These are phyloP conservation scores for Penicillium tannophilum DNA, from an alignment of 495 filamentous ascomycete genomes.

Conservation along the genomic window DNA sequence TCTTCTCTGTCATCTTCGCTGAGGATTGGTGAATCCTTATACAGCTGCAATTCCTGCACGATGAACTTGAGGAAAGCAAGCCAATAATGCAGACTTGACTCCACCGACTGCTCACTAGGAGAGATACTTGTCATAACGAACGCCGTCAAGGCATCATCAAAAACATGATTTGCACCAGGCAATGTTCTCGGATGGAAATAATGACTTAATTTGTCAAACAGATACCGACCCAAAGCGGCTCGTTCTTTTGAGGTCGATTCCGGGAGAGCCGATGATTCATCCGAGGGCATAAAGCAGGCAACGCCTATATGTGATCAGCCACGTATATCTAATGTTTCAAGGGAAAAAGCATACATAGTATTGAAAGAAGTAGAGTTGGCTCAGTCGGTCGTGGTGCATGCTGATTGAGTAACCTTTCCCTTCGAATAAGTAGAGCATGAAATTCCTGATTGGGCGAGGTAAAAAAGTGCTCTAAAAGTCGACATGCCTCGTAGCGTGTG, in stretches of 20 bases:
- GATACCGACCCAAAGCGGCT: conserved; percentile 7
- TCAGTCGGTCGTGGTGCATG: conserved; percentile 7
- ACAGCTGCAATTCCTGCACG: conserved; percentile 10
- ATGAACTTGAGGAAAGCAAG: conserved; percentile 9
- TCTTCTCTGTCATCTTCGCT: conserved; percentile 10
- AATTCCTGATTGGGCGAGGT: conserved; percentile 14
- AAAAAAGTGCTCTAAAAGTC: conserved; percentile 11
- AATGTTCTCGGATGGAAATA: conserved; percentile 8
- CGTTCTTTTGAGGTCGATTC: conserved; percentile 10
- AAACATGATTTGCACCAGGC: conserved; percentile 3
- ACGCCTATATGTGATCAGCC: conserved; percentile 2
- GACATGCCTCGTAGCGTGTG: conserved; percentile 13
- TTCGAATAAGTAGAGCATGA: conserved; percentile 7
- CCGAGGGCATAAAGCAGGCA: conserved; percentile 14
- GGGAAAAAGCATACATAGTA: conserved; percentile 2
- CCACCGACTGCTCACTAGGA: conserved; percentile 13
- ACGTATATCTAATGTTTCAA: background rate
- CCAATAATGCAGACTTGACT: conserved; percentile 13
- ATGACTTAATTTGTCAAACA: conserved; percentile 7
- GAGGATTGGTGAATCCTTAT: conserved; percentile 1
- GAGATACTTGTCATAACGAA: conserved; percentile 12
- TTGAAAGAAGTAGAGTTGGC: conserved; percentile 12
- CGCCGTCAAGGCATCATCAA: conserved; percentile 11
- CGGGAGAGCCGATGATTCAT: conserved; percentile 9
- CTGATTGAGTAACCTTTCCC: conserved; percentile 11